Evolutionary conservation across 73 alveolate species (phyloP).

Genomic region (Tetrahymena thermophila): DNA sequence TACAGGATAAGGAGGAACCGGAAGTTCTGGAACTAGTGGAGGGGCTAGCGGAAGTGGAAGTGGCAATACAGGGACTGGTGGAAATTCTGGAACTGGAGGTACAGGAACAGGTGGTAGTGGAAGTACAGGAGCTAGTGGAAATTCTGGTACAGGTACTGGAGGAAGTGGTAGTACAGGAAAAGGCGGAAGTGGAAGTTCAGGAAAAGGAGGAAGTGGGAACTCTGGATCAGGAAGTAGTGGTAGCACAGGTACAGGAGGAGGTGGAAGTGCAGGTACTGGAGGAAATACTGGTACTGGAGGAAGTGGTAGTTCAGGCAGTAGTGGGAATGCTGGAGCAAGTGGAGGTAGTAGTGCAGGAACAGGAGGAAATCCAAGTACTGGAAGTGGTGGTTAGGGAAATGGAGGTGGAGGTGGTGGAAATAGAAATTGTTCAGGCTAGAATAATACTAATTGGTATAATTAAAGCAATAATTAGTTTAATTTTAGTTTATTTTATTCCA

Average conservation of each 20-base stretch:
- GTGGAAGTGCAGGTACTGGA: neutral
- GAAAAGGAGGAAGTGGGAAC: too few relatives aligned
- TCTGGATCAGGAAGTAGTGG: neutral
- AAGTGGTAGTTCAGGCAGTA: neutral
- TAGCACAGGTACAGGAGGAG: neutral
- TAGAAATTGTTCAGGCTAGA: neutral
- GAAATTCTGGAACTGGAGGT: neutral
- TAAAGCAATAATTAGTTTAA: too few relatives aligned
- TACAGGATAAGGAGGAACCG: neutral
- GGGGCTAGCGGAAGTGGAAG: neutral
- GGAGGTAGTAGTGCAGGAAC: neutral
- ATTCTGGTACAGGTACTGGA: neutral
- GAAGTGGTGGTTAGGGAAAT: neutral
- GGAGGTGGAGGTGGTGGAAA: neutral
- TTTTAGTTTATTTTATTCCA: too few relatives aligned
- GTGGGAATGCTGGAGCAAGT: neutral
- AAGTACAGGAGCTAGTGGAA: neutral
- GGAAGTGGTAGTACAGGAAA: too few relatives aligned
- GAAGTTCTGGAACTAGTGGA: neutral
- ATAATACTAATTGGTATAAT: neutral
- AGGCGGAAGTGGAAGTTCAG: too few relatives aligned
- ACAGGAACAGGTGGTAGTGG: too few relatives aligned
- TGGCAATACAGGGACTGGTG: neutral
- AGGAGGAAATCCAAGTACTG: neutral
- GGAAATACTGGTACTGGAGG: neutral